phyloP scores from a whole-genome alignment of 176 grass and related monocot genomes.

The Oryza australiensis region DNA sequence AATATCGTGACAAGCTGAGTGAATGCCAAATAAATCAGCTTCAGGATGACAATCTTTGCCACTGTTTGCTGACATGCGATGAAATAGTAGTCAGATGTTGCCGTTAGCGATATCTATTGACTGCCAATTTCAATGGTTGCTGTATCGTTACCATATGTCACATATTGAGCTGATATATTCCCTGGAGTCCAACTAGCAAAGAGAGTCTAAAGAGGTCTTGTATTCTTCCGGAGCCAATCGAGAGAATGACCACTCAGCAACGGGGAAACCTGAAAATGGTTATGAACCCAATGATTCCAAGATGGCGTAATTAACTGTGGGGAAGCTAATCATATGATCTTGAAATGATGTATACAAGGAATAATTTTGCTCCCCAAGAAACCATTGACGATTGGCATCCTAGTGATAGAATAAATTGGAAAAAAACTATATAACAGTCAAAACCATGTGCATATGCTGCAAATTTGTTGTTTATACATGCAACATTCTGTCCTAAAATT shows the following conservation, averaged over 20 bases:
- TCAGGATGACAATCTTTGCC: not conserved
- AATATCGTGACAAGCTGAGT: not conserved
- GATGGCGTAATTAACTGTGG: too few species aligned
- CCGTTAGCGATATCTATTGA: not conserved
- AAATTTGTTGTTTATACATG: not conserved
- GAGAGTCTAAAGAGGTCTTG: conserved; percentile 45
- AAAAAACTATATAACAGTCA: not conserved
- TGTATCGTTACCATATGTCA: not conserved
- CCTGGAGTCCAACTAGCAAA: not conserved
- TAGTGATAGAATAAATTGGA: not conserved
- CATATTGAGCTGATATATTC: not conserved
- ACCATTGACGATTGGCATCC: not conserved
- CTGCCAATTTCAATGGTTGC: not conserved
- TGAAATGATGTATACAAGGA: not conserved
- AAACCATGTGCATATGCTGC: not conserved
- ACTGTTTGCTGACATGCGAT: not conserved
- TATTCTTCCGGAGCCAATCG: conserved; percentile 91
- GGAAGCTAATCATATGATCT: not conserved
- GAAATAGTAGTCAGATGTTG: not conserved
- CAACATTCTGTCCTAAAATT: not conserved
- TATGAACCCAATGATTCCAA: not conserved
- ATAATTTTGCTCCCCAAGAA: not conserved
- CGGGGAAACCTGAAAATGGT: conserved; percentile 69
- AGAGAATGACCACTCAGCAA: conserved; percentile 56
- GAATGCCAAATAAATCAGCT: not conserved